Base-by-base conservation (phyloP, 163 green algal species). In the Smithsoniella earleae region DNA sequence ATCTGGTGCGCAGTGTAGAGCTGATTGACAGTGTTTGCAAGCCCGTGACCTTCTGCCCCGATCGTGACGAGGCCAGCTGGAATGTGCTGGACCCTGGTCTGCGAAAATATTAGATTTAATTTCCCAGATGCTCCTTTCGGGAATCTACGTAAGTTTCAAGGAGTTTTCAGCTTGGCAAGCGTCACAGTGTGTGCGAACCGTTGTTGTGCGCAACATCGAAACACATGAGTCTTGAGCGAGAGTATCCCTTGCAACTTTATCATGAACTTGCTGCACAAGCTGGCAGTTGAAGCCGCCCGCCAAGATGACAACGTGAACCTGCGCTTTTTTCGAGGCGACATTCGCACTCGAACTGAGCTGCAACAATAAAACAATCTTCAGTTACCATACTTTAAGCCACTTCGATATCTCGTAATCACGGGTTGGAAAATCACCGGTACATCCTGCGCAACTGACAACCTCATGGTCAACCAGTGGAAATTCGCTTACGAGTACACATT, bases 281-380 rank as follows among this genome's bases (percentile, higher is more conserved):
- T 66, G 25, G 30, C 30, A 25, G 22, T 66, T 66, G 55, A 66
- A 66, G 3, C 55, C 55, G 20, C 55, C 55, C 27, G 55, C 55
- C 3, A 66, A 31, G 25, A 66, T 66, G 3, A 66, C 55, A 31
- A 66, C 22, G 55, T 66, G 38, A 31, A 66, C 22, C 33, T 66
- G 55, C 5, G 55, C 55, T 6, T 27, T 8, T 27, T 64, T 27
- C 49, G n/a, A n/a, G n/a, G n/a, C n/a, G n/a, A n/a, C n/a, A n/a
- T n/a, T n/a, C n/a, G n/a, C n/a, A n/a, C n/a, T n/a, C n/a, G n/a
- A n/a, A n/a, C n/a, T n/a, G n/a, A n/a, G n/a, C n/a, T n/a, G n/a
- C n/a, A n/a, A n/a, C n/a, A n/a, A n/a, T n/a, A n/a, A n/a, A n/a
- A n/a, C n/a, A n/a, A n/a, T n/a, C n/a, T n/a, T n/a, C n/a, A n/a